Conservation (phyloP, 2,329 filamentous ascomycete species). For the Sphaerulina musiva region DNA sequence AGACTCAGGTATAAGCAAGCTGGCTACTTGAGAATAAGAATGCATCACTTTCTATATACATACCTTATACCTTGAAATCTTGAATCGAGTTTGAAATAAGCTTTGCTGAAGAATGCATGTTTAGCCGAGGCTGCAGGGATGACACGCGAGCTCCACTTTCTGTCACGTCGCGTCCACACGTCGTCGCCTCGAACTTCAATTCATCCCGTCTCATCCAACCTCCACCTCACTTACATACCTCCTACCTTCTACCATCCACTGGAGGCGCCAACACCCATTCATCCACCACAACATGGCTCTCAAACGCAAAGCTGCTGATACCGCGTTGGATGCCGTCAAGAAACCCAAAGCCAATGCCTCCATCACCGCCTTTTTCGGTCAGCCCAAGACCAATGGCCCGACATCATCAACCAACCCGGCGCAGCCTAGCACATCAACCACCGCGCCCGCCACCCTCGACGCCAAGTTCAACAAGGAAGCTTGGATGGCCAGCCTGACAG, state of each 20-base stretch:
- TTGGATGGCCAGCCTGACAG: constrained; percentile 73
- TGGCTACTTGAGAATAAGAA: too few species aligned
- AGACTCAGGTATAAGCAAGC: too few species aligned
- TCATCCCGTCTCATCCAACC: too few species aligned
- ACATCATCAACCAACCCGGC: constrained; percentile 30
- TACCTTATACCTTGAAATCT: too few species aligned
- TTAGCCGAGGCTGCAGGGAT: too few species aligned
- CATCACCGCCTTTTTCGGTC: constrained; percentile 85
- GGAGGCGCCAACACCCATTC: not conserved
- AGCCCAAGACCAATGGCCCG: constrained; percentile 49
- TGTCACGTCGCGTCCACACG: too few species aligned
- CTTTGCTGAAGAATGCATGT: too few species aligned
- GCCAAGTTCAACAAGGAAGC: constrained; percentile 76
- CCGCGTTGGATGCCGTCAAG: constrained; percentile 42
- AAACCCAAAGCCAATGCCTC: constrained; percentile 58
- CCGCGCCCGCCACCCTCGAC: constrained; percentile 32
- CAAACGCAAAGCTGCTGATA: constrained; percentile 46
- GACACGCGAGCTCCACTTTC: too few species aligned
- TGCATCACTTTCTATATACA: too few species aligned
- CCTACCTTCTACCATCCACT: not conserved
- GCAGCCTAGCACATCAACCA: constrained; percentile 24
- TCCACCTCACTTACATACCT: not conserved
- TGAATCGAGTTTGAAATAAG: too few species aligned
- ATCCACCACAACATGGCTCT: constrained; percentile 40
- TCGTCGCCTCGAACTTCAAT: too few species aligned